Base-by-base conservation (phyloP, 1,139 yeast genomes). In the Suhomyces atakaporum region DNA sequence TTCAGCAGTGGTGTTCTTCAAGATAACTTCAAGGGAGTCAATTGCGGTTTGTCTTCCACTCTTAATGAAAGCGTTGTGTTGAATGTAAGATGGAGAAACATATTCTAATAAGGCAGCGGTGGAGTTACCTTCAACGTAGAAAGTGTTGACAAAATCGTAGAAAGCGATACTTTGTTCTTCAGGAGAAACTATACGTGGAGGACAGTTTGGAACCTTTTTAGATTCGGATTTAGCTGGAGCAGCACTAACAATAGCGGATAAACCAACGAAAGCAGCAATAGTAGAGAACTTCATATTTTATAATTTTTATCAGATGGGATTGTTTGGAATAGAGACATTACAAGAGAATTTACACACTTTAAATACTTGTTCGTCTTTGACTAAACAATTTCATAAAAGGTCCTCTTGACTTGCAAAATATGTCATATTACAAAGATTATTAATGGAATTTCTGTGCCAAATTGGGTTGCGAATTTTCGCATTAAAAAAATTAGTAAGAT, bases 141-240 rank as follows among this genome's bases (percentile, higher is more conserved):
- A 30, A 16, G 24, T 16, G 24, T 30, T 24, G 24, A 25, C 33
- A 19, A 30, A 30, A 10, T 30, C 22, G 33, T 30, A 30, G 28
- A 30, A 30, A 8, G 28, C 24, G 3, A 18, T 5, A 9, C 28
- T 25, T 18, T 30, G 33, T 13, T 30, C 28, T 6, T 19, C 28
- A 2, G 28, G 28, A 10, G 33, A 30, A 12, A 16, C 16, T 28
- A 24, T 24, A 16, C 13, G 21, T 11, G 33, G 28, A 10, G 33
- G 33, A 25, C 33, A 30, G 23, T 30, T 24, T 23, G 33, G 28
- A 18, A 22, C 14, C 5, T 16, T 14, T 14, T 19, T 12, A 9
- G 23, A 9, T 9, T 16, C 21, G 8, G 13, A 8, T 6, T 16
- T 7, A 16, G 20, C 10, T 13, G 24, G 24, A 13, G 33, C 33